These are phyloP conservation scores for Picochlorum costavermella DNA, from an alignment of 139 green algal genomes.

Conservation along the genomic window DNA sequence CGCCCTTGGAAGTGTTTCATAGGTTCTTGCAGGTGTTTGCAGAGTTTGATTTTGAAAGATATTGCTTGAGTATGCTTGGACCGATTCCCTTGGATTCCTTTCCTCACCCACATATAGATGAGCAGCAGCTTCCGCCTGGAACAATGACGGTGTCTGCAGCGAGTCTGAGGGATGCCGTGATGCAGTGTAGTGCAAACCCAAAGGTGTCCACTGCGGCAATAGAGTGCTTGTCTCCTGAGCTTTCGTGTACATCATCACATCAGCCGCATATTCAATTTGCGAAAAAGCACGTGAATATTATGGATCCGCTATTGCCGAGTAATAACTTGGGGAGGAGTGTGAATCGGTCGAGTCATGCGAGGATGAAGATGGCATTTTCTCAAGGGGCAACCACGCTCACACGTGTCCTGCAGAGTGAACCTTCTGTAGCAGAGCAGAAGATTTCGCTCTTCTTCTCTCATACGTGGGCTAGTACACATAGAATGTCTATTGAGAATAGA, in stretches of 20 bases:
- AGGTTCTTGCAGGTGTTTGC: conserved; percentile 80
- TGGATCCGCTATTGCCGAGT: conserved; percentile 84
- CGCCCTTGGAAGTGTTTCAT: conserved; percentile 76
- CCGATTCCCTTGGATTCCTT: conserved; percentile 46
- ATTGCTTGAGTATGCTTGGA: conserved; percentile 72
- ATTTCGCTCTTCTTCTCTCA: conserved; percentile 30
- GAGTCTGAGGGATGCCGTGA: conserved; percentile 28
- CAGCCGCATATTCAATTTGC: background rate
- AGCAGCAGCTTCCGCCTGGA: background rate
- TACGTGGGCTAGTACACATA: conserved; percentile 21
- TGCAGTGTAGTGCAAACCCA: conserved; percentile 33
- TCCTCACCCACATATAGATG: conserved; percentile 25
- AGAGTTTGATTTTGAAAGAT: conserved; percentile 81
- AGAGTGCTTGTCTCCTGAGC: background rate
- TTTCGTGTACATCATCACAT: background rate
- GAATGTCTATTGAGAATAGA: conserved; percentile 26
- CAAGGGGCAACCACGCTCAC: conserved; percentile 47
- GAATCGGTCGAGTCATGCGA: conserved; percentile 58
- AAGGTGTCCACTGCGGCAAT: conserved; percentile 1
- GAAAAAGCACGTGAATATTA: conserved; percentile 77
- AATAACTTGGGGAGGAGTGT: conserved; percentile 95
- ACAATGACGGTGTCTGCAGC: conserved; percentile 14
- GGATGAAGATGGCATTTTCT: conserved; percentile 68
- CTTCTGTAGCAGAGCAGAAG: conserved; percentile 12
- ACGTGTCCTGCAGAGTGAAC: conserved; percentile 27